These are phyloP conservation scores for Terfezia boudieri DNA, from an alignment of 495 filamentous ascomycete genomes.

Conservation along the genomic window DNA sequence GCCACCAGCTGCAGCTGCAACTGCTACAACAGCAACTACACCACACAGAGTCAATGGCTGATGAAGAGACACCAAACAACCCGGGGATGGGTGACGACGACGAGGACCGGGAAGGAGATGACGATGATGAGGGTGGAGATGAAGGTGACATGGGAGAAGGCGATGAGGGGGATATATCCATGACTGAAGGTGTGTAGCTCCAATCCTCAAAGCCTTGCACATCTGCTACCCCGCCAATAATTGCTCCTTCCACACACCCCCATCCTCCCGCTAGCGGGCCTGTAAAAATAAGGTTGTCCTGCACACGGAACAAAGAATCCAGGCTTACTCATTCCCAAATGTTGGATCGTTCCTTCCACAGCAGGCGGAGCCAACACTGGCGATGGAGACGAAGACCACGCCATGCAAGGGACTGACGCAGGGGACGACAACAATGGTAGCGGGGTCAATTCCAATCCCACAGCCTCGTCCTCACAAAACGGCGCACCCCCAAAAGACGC, in stretches of 20 bases:
- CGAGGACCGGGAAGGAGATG: conserved; percentile 1
- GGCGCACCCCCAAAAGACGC: conserved; percentile 4
- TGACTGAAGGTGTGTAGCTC: not conserved
- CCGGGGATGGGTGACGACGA: conserved; percentile 16
- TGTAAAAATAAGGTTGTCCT: not conserved
- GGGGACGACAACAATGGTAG: conserved; percentile 20
- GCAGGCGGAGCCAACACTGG: conserved; percentile 1
- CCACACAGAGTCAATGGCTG: not conserved
- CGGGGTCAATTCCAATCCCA: conserved; percentile 7
- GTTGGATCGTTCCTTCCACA: not conserved
- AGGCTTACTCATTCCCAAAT: not conserved
- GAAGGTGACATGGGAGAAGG: conserved; percentile 5
- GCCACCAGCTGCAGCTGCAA: conserved; percentile 9
- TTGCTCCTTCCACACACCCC: not conserved
- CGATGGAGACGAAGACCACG: conserved; percentile 15
- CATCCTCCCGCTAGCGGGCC: not conserved
- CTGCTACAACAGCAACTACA: conserved; percentile 8
- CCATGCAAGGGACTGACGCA: conserved; percentile 20
- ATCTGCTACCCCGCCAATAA: not conserved
- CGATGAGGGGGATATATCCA: not conserved
- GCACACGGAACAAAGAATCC: not conserved
- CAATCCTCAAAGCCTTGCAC: no score
- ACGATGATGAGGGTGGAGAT: conserved; percentile 6
- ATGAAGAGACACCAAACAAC: not conserved
- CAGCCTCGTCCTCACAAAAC: conserved; percentile 5